Base-by-base conservation (phyloP, 1,139 yeast species). In the Chernovozyma sophiae-reginae region DNA sequence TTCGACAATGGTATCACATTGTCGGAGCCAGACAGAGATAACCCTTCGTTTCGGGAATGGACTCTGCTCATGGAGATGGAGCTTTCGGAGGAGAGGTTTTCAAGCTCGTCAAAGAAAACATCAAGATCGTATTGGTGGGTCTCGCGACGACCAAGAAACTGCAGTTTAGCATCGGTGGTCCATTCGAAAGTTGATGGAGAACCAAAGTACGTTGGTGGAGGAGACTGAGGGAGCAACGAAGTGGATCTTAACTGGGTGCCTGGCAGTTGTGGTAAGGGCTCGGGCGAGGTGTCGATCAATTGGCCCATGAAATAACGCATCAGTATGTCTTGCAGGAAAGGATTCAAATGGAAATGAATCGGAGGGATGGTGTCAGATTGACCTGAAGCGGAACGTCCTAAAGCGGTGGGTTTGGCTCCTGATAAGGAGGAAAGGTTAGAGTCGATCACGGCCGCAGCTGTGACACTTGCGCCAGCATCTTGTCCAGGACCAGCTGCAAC, bases 41-140 rank as follows among this genome's bases (percentile, higher is more conserved):
- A 14, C 10, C 17, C 8, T 16, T 26, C 29, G 12, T 16, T 16
- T 8, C 8, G 17, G 18, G 29, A 7, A 12, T 13, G 15, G 10
- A 12, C 6, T 11, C 29, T 13, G 29, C 25, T 23, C 25, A 23
- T 23, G n/a, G 23, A 7, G 10, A 15, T 8, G 13, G 37, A 30
- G 4, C 34, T 12, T 12, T 34, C 39, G 4, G 65, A 66, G 3
- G 67, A 58, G 28, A 51, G 37, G 31, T 57, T 58, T 23, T 63
- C 68, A 30, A 68, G 48, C 41, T 72, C 74, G 32, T 60, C 59
- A 50, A 76, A 73, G 48, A 75, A 76, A 4, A 54, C 49, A 25
- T 65, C 68, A 37, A 74, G 47, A 35, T 70, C 73, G 24, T 53
- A 34, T 10, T 26, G 35, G 15, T 25, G 25, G 10, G 30, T 25